These are phyloP conservation scores for Daldinia grandis DNA, from an alignment of 495 filamentous ascomycete genomes.

Conservation along the genomic window DNA sequence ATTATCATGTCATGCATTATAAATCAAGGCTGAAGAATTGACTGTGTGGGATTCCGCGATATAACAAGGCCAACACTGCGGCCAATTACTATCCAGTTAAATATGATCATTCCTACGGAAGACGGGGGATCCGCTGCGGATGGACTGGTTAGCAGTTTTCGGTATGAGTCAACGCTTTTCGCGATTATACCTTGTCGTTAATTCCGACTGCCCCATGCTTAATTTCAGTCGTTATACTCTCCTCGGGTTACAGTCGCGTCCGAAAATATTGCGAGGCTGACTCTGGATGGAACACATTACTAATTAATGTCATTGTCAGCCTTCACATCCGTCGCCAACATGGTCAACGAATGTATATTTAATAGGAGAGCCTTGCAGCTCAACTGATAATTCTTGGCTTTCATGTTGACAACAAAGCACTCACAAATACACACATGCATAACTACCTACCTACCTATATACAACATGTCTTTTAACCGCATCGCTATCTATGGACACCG, in stretches of 20 bases:
- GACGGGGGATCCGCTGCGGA: too few species aligned
- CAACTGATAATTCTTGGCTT: background rate
- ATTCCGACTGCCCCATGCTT: background rate
- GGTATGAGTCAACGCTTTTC: background rate
- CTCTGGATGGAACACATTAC: background rate
- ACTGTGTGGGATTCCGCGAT: background rate
- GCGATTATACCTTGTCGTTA: constrained; percentile 8
- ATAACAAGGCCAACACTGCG: background rate
- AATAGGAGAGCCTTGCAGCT: background rate
- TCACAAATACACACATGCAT: background rate
- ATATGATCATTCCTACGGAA: too few species aligned
- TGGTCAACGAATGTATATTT: background rate
- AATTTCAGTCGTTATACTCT: background rate
- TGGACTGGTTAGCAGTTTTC: background rate
- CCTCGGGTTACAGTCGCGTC: background rate
- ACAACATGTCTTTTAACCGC: constrained; percentile 48
- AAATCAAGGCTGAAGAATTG: background rate
- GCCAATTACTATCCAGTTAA: too few species aligned
- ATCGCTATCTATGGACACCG: constrained; percentile 44
- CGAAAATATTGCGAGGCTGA: background rate
- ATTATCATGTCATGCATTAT: background rate
- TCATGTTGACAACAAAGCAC: background rate
- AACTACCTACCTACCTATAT: too few species aligned
- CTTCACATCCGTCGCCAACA: background rate
- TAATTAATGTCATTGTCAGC: background rate